Evolutionary conservation across 169 alveolate species (phyloP).

Genomic region (Plasmodium ovale): DNA sequence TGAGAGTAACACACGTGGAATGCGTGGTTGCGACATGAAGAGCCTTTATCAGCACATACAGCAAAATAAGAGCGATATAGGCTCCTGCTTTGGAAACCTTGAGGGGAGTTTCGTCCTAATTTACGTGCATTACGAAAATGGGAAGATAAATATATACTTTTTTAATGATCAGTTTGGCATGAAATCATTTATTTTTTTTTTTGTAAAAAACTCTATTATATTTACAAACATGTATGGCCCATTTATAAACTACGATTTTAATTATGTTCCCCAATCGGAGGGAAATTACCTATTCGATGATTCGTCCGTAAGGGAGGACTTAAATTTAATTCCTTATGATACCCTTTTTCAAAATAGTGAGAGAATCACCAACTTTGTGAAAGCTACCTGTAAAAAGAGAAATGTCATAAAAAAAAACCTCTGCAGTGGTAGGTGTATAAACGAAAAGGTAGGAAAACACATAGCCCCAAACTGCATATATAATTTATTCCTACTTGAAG

Average conservation of each 20-base stretch:
- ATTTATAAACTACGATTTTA: slow-evolving; percentile 42
- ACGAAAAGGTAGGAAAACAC: slow-evolving; percentile 30
- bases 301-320: background rate
- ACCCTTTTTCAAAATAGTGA: background rate
- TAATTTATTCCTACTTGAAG: background rate
- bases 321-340: slow-evolving; percentile 18
- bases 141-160: slow-evolving; percentile 15
- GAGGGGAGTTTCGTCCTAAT: slow-evolving; percentile 64
- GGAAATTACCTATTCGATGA: slow-evolving; percentile 14
- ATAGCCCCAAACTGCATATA: slow-evolving; percentile 39
- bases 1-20: background rate
- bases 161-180: slow-evolving; percentile 54
- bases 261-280: background rate
- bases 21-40: too few relatives aligned
- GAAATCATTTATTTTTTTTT: slow-evolving; percentile 55
- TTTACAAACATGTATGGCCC: slow-evolving; percentile 33
- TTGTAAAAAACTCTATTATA: slow-evolving; percentile 13
- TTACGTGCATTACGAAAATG: slow-evolving; percentile 16
- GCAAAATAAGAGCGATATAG: too few relatives aligned
- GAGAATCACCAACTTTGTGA: background rate
- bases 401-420: background rate
- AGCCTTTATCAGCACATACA: too few relatives aligned
- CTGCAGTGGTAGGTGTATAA: background rate
- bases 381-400: background rate
- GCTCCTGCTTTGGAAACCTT: background rate